Conservation (phyloP, 345 rosid genomes). For the Eucalyptus pauciflora region DNA sequence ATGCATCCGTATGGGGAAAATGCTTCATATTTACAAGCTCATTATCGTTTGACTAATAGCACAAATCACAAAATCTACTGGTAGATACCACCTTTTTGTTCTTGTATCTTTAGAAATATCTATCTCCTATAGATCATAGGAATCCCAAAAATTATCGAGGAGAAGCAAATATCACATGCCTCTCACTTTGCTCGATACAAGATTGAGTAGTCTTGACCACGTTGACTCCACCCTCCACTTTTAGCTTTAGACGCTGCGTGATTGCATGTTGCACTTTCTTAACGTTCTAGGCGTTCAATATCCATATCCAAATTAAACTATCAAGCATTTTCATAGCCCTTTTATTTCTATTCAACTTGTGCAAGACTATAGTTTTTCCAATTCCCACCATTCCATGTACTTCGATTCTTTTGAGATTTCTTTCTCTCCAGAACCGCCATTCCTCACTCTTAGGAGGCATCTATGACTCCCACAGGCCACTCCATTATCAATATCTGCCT, state of each 20-base stretch:
- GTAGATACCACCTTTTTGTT: conserved; percentile 1
- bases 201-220: background rate
- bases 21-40: background rate
- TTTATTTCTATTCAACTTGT: conserved; percentile 14
- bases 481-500: background rate
- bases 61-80: background rate
- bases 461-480: background rate
- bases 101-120: too few relatives aligned
- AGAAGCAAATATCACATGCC: conserved; percentile 6
- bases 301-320: conserved; percentile 5
- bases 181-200: conserved; percentile 7
- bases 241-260: background rate
- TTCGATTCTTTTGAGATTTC: conserved; percentile 1
- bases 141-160: background rate
- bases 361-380: conserved; percentile 15
- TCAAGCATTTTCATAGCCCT: conserved; percentile 8
- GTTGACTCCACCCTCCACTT: background rate
- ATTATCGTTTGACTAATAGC: conserved; percentile 1
- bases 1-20: too few relatives aligned
- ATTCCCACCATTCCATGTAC: conserved; percentile 14
- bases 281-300: background rate
- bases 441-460: conserved; percentile 2
- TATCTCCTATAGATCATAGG: too few relatives aligned
- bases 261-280: conserved; percentile 8
- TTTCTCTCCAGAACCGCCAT: background rate